Percentiles rank a stretch among this genome's conserved stretches.
phyloP scores from a whole-genome alignment of 2,329 filamentous ascomycete species.

The Colletotrichum navitas region DNA sequence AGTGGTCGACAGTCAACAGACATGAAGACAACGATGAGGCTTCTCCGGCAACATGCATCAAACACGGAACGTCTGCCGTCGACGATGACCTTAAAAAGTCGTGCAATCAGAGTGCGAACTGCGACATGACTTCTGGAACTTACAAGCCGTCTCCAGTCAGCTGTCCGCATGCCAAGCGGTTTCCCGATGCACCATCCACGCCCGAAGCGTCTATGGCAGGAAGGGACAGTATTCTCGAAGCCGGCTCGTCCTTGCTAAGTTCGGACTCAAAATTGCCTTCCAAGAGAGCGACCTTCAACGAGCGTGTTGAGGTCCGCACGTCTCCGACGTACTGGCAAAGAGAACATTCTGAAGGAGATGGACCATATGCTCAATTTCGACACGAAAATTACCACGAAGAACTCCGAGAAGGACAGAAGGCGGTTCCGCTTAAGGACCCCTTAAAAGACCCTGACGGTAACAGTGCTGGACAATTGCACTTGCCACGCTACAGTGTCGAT shows the following conservation, averaged over 20 bases:
- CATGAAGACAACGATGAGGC: not conserved
- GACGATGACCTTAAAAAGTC: not conserved
- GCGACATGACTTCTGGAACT: not conserved
- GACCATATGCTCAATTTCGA: slow-evolving; percentile 26
- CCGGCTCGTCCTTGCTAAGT: slow-evolving; percentile 4
- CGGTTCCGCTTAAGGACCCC: slow-evolving; percentile 28
- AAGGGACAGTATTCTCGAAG: slow-evolving; percentile 7
- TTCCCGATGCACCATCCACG: not conserved
- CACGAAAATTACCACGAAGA: slow-evolving; percentile 33
- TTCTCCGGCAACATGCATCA: not conserved
- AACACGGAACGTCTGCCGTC: slow-evolving; percentile 4
- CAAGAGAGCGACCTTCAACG: slow-evolving; percentile 35
- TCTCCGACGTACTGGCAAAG: slow-evolving; percentile 40
- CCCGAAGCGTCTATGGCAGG: not conserved
- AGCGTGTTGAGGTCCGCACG: slow-evolving; percentile 37
- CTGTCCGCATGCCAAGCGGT: not conserved
- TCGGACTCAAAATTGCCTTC: not conserved
- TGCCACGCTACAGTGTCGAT: slow-evolving; percentile 10
- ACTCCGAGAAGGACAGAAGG: slow-evolving; percentile 35
- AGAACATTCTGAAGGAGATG: slow-evolving; percentile 30
- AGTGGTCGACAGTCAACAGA: not conserved
- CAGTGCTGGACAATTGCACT: slow-evolving; percentile 10
- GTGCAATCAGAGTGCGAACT: too few relatives aligned
- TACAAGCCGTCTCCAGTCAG: too few relatives aligned
- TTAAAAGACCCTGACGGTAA: slow-evolving; percentile 32